phyloP scores from a whole-genome alignment of 495 filamentous ascomycete species.

The Xylaria nigripes region DNA sequence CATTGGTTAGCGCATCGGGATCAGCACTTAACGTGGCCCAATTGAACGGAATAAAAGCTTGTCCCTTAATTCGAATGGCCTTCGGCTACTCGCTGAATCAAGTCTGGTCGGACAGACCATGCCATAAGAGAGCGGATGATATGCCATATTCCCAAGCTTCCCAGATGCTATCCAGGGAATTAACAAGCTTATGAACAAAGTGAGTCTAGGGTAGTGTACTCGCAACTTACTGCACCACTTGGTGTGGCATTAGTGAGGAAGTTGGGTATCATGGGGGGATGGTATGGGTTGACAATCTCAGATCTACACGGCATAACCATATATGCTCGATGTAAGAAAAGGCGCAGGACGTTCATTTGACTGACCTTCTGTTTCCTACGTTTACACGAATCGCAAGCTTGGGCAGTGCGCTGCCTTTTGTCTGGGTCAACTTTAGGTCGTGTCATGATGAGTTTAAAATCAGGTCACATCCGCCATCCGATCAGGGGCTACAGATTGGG shows the following conservation, averaged over 20 bases:
- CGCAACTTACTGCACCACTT: not conserved
- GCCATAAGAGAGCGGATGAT: not conserved
- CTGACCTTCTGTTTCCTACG: slow-evolving; percentile 67
- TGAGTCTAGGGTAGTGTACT: not conserved
- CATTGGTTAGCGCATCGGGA: not conserved
- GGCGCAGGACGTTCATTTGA: slow-evolving; percentile 3
- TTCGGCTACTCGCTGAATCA: not conserved
- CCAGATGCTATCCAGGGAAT: not conserved
- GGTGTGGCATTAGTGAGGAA: not conserved
- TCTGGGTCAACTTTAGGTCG: slow-evolving; percentile 56
- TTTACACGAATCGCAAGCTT: slow-evolving; percentile 72
- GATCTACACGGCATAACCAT: not conserved
- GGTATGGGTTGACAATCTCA: not conserved
- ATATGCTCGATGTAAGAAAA: not conserved
- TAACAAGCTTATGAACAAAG: not conserved
- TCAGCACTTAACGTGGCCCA: not conserved
- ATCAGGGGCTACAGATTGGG: slow-evolving; percentile 19
- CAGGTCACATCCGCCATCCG: slow-evolving; percentile 29
- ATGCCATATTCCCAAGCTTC: not conserved
- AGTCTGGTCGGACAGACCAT: not conserved
- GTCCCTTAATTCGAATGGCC: not conserved
- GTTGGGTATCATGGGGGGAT: not conserved
- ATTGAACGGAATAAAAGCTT: not conserved
- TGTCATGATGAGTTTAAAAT: slow-evolving; percentile 41
- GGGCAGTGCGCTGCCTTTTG: slow-evolving; percentile 55